These are phyloP conservation scores for Globisporangium megalacanthum DNA, from an alignment of 352 stramenopile genomes.

Conservation along the genomic window DNA sequence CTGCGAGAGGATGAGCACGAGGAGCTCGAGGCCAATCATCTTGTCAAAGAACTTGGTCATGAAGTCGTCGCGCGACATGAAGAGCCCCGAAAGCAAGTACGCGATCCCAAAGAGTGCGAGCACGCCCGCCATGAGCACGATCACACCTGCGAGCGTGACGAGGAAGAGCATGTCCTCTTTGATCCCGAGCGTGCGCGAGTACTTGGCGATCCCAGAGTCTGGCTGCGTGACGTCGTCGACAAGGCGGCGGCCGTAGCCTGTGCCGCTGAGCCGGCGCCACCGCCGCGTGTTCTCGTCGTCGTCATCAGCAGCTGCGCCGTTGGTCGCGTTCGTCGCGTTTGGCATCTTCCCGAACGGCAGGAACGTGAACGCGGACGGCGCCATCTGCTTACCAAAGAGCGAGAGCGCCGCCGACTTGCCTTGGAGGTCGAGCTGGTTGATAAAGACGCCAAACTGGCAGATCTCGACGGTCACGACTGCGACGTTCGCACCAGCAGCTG, in stretches of 20 bases:
- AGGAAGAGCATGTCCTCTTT: slow-evolving; percentile 79
- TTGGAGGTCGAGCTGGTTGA: slow-evolving; percentile 69
- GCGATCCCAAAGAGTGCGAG: slow-evolving; percentile 55
- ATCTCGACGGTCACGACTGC: slow-evolving; percentile 75
- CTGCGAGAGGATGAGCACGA: slow-evolving; percentile 75
- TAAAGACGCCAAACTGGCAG: slow-evolving; percentile 71
- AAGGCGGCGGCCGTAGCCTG: slow-evolving; percentile 5
- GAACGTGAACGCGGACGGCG: slow-evolving; percentile 69
- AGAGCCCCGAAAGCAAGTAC: slow-evolving; percentile 45
- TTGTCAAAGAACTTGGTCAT: slow-evolving; percentile 81
- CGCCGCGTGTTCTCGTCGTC: not conserved
- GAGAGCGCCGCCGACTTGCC: slow-evolving; percentile 66
- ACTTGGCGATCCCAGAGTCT: slow-evolving; percentile 60
- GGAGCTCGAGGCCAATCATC: slow-evolving; percentile 71
- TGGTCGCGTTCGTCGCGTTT: slow-evolving; percentile 16
- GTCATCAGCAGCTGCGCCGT: slow-evolving; percentile 4
- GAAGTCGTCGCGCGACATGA: slow-evolving; percentile 70
- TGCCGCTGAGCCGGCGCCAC: not conserved
- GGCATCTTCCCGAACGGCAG: slow-evolving; percentile 64
- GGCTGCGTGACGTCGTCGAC: slow-evolving; percentile 15
- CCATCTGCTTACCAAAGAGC: slow-evolving; percentile 72
- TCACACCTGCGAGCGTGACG: slow-evolving; percentile 68
- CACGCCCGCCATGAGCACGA: slow-evolving; percentile 65
- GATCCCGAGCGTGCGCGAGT: slow-evolving; percentile 65
- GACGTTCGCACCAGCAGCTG: slow-evolving; percentile 51